Evolutionary conservation across 2,329 filamentous ascomycete species (phyloP).

Genomic region (Penicillium crustosum): DNA sequence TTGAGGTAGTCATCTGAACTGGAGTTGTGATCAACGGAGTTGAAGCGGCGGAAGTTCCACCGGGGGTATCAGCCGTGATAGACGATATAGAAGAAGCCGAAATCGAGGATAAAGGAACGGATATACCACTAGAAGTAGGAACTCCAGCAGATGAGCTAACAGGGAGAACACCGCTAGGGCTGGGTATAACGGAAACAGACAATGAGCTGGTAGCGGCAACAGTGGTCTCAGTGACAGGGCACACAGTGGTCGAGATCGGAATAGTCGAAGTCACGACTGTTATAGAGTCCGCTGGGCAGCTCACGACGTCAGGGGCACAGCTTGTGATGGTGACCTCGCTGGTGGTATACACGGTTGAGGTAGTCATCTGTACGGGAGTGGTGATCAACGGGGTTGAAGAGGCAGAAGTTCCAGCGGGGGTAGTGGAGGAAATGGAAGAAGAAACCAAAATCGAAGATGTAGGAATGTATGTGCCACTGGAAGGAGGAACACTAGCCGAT

Average conservation of each 20-base stretch:
- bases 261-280: conserved; percentile 56
- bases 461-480: not conserved
- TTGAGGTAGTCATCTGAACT: conserved; percentile 33
- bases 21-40: not conserved
- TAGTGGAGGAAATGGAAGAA: not conserved
- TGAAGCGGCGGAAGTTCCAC: not conserved
- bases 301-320: conserved; percentile 39
- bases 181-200: not conserved
- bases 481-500: not conserved
- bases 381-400: not conserved
- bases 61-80: not conserved
- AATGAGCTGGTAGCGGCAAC: not conserved
- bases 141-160: not conserved
- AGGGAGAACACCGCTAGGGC: not conserved
- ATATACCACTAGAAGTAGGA: not conserved
- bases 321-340: conserved; percentile 40
- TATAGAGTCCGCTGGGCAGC: conserved; percentile 54
- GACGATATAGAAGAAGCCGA: not conserved
- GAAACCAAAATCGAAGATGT: not conserved
- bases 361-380: conserved; percentile 25
- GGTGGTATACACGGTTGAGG: conserved; percentile 40
- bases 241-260: conserved; percentile 60
- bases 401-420: not conserved
- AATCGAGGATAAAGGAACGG: not conserved
- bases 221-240: conserved; percentile 46